Evolutionary conservation across 2,329 filamentous ascomycete genomes (phyloP).

Genomic region (Xylariaceae sp.): DNA sequence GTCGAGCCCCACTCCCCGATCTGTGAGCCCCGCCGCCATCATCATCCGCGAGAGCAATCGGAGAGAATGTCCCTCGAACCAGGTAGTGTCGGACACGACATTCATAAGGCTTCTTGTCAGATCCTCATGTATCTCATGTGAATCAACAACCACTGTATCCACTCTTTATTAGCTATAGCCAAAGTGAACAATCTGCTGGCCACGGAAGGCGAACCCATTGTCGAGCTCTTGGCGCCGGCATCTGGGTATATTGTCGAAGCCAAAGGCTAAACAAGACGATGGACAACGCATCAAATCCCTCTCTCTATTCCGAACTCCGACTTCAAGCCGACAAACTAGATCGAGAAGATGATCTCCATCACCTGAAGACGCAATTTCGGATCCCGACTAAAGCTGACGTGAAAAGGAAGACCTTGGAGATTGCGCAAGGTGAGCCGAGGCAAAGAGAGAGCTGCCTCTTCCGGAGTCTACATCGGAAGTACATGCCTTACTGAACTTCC

Average conservation of each 20-base stretch:
- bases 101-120: too few relatives aligned
- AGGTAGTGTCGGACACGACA: too few relatives aligned
- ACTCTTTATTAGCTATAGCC: too few relatives aligned
- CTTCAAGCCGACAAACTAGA: slow-evolving; percentile 25
- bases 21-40: too few relatives aligned
- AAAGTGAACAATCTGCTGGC: too few relatives aligned
- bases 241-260: background rate
- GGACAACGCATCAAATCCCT: slow-evolving; percentile 14
- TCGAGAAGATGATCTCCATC: slow-evolving; percentile 21
- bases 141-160: too few relatives aligned
- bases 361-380: slow-evolving; percentile 25
- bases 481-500: slow-evolving; percentile 16
- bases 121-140: too few relatives aligned
- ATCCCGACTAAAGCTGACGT: slow-evolving; percentile 27
- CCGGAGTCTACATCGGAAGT: slow-evolving; percentile 6
- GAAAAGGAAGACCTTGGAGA: slow-evolving; percentile 23
- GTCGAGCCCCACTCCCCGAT: too few relatives aligned
- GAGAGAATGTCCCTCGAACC: too few relatives aligned
- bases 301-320: slow-evolving; percentile 20
- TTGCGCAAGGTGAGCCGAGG: background rate
- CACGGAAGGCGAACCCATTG: too few relatives aligned
- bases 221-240: too few relatives aligned
- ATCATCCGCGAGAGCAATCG: too few relatives aligned
- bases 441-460: slow-evolving; percentile 20
- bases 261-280: slow-evolving; percentile 12